These are phyloP conservation scores for Fistulinella staudtii DNA, from an alignment of 1,284 basidiomycete species.

Conservation along the genomic window DNA sequence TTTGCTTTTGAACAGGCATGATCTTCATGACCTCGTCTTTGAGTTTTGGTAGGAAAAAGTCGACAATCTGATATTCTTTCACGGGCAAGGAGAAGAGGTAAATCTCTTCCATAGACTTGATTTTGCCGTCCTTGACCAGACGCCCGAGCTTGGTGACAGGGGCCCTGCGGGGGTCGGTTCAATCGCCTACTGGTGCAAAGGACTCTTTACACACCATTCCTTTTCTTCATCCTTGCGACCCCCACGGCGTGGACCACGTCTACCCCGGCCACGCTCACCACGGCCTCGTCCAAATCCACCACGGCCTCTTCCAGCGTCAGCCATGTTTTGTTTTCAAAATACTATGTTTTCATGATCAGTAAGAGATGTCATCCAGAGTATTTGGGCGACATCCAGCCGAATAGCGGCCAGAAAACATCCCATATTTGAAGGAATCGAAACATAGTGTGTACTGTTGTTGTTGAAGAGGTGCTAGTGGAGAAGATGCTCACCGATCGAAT, in stretches of 20 bases:
- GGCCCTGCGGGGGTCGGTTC: conserved; percentile 53
- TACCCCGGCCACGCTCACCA: conserved; percentile 78
- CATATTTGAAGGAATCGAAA: conserved; percentile 1
- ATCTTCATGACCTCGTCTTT: conserved; percentile 99
- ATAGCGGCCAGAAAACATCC: conserved; percentile 1
- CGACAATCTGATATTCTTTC: conserved; percentile 98
- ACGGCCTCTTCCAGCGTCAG: conserved; percentile 76
- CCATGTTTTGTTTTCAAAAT: conserved; percentile 48
- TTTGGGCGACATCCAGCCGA: conserved; percentile 25
- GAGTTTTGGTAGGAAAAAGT: conserved; percentile 95
- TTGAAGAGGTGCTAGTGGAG: background rate
- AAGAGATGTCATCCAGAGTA: conserved; percentile 19
- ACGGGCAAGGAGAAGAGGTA: conserved; percentile 99
- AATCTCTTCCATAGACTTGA: conserved; percentile 99
- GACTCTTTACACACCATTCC: conserved; percentile 76
- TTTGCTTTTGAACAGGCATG: conserved; percentile 99
- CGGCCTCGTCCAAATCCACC: conserved; percentile 89
- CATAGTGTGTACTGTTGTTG: background rate
- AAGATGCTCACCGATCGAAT: conserved; percentile 38
- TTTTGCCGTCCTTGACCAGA: conserved; percentile 99
- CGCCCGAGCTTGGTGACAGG: conserved; percentile 99
- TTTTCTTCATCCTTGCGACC: conserved; percentile 99
- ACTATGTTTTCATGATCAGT: conserved; percentile 25
- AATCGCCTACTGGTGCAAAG: background rate
- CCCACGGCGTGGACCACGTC: conserved; percentile 90